Base-by-base conservation (phyloP, 2,329 filamentous ascomycete genomes). In the Zymoseptoria crescenta region DNA sequence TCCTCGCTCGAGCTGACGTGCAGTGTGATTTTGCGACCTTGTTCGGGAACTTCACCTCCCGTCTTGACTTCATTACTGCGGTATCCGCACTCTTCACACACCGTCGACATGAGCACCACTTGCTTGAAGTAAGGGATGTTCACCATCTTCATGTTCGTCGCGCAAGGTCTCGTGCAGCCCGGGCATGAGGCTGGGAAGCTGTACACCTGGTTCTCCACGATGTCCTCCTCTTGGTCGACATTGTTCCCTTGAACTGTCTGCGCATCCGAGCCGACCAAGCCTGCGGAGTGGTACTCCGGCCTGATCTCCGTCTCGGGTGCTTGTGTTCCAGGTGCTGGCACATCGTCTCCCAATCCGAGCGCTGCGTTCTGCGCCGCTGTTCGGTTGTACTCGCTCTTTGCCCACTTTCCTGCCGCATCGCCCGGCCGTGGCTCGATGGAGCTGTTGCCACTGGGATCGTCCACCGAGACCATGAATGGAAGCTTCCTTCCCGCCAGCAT, bases 71-170 rank as follows among this genome's bases (percentile, higher is more conserved):
- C 94, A 75, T 96, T 97, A 67, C 88, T 94, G 63, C 91, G 87
- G 79, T 97, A 74, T 59, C 93, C 93, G 73, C 94, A 99, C 74
- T 87, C 82, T 28, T 93, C 87, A 76, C 94, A 99, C 28, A 91
- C 87, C 1, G 93, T 97, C 67, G 87, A 92, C 89, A 96, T 97
- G 68, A 99, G 81, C 49, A 96, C 87, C 2, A 99, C 94, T 72
- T 97, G 90, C 77, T 96, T 96, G 79, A 99, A 99, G 77, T 96
- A 88, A 0, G 94, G 94, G 63, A 99, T 96, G 69, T 96, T 91
- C 59, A 97, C 91, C 87, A 96, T 96, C 80, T 96, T 96, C 91
- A 96, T 96, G 75, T 96, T 92, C 8, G 95, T 96, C 3, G 86
- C 85, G 76, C 92, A 96, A 4, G 85, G 78, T 74, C 89, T 89